A percentile compares a stretch with the other conserved stretches of the same genome.
Conservation (phyloP, 192 early-diverging fungal species). For the Coemansia sp. region DNA sequence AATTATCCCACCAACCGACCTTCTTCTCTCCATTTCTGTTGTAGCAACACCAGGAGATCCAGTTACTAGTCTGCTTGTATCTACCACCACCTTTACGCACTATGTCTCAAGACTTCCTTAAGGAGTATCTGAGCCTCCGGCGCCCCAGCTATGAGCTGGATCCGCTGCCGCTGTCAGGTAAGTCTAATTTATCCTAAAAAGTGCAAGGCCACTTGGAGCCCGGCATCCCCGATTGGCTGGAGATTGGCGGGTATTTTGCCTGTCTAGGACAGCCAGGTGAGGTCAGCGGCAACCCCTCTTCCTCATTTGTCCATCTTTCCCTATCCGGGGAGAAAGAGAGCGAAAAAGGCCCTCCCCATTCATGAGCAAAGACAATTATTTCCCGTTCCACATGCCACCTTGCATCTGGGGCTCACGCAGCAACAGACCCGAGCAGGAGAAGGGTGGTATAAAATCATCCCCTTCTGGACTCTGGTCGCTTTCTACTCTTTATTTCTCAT, state of each 20-base stretch:
- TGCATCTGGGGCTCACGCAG: background rate
- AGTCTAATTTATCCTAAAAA: constrained; percentile 7
- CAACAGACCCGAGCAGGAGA: background rate
- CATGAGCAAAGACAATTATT: no score
- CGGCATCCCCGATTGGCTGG: constrained; percentile 3
- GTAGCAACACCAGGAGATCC: no score
- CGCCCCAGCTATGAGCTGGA: constrained; percentile 38
- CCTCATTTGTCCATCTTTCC: background rate
- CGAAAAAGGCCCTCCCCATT: no score
- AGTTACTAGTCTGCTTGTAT: no score
- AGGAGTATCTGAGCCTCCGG: constrained; percentile 2
- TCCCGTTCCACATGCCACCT: no score
- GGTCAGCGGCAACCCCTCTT: constrained; percentile 9
- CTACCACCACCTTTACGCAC: no score
- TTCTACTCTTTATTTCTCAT: no score
- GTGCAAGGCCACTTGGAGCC: constrained; percentile 3
- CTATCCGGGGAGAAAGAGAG: no score
- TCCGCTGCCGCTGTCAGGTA: constrained; percentile 17
- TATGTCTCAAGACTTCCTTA: background rate
- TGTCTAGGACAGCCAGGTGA: constrained; percentile 1
- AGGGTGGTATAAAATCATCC: no score
- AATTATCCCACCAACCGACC: no score
- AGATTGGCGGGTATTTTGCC: constrained; percentile 9
- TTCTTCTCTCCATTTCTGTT: no score
- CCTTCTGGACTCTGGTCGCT: no score